These are phyloP conservation scores for Pestalotiopsis sp. DNA, from an alignment of 2,329 filamentous ascomycete species.

Conservation along the genomic window DNA sequence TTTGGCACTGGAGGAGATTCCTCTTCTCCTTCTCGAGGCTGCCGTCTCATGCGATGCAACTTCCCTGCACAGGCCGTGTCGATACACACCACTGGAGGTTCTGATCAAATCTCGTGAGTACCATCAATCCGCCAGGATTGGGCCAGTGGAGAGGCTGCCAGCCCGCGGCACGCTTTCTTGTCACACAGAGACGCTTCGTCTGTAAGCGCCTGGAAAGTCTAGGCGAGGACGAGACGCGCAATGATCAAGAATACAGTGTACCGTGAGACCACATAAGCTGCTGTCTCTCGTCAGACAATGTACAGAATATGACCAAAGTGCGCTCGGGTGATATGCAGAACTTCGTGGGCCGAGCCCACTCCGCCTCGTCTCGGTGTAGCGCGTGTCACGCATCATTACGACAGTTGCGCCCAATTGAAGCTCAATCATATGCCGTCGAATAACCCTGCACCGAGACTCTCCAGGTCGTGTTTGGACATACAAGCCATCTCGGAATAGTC, in stretches of 20 bases:
- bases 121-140: neutral
- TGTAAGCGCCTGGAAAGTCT: neutral
- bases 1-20: neutral
- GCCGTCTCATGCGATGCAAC: neutral
- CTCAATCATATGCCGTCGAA: no score
- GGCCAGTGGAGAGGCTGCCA: neutral
- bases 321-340: neutral
- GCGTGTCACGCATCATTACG: neutral
- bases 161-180: neutral
- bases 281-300: constrained; percentile 8
- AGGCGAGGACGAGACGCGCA: constrained; percentile 15
- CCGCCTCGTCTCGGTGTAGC: neutral
- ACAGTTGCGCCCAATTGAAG: neutral
- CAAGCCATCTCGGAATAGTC: neutral
- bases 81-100: neutral
- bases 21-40: neutral
- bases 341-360: neutral
- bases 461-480: neutral
- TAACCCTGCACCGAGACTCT: no score
- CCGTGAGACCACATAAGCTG: constrained; percentile 17
- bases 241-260: constrained; percentile 7
- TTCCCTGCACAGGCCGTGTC: neutral
- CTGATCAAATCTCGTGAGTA: neutral
- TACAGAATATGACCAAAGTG: neutral
- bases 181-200: neutral